phyloP scores from a whole-genome alignment of 805 yeast genomes.

The Spathaspora sp. region DNA sequence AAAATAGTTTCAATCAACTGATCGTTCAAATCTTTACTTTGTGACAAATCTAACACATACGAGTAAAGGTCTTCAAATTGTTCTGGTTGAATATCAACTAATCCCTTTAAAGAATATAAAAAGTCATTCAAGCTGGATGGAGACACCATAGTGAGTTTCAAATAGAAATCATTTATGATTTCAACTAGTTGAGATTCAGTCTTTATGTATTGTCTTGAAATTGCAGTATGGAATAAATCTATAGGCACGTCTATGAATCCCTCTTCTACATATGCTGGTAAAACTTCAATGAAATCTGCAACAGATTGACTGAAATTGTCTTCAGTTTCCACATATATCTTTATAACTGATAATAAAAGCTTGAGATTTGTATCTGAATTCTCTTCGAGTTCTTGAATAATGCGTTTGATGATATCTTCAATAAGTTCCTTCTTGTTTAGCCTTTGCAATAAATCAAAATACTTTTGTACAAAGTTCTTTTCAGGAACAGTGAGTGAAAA shows the following conservation, averaged over 20 bases:
- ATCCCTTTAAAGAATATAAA: slow-evolving; percentile 5
- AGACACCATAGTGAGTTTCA: slow-evolving; percentile 21
- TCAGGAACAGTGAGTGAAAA: not conserved
- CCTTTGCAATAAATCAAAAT: slow-evolving; percentile 6
- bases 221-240: slow-evolving; percentile 8
- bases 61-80: slow-evolving; percentile 21
- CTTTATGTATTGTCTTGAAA: slow-evolving; percentile 19
- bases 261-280: slow-evolving; percentile 22
- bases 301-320: slow-evolving; percentile 2
- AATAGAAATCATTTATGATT: slow-evolving; percentile 29
- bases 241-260: slow-evolving; percentile 24
- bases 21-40: slow-evolving; percentile 14
- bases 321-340: not conserved
- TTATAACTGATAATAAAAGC: not conserved
- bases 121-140: slow-evolving; percentile 3
- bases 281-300: slow-evolving; percentile 8
- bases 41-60: slow-evolving; percentile 28
- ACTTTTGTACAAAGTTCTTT: slow-evolving; percentile 8
- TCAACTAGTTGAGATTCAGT: slow-evolving; percentile 17
- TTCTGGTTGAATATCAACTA: slow-evolving; percentile 10
- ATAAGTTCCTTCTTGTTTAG: slow-evolving; percentile 1
- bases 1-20: not conserved
- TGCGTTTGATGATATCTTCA: slow-evolving; percentile 1
- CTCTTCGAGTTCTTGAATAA: slow-evolving; percentile 10
- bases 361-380: slow-evolving; percentile 1